Conservation (phyloP, 1,139 yeast genomes). For the Geotrichum macrosporum region DNA sequence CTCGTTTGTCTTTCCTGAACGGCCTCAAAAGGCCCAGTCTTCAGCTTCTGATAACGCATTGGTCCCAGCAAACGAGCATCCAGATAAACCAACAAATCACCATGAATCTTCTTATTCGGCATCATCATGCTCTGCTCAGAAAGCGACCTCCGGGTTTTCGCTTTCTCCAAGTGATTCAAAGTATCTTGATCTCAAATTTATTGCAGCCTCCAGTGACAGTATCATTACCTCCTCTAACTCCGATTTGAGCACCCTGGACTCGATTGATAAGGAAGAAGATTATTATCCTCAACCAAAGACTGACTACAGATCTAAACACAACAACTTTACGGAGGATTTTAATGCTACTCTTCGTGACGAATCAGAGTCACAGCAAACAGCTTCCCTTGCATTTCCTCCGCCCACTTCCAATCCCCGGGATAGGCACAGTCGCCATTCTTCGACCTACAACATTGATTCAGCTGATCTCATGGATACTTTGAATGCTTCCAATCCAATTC, state of each 20-base stretch:
- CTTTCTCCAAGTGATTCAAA: conserved; percentile 10
- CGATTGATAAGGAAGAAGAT: conserved; percentile 7
- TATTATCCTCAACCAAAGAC: conserved; percentile 5
- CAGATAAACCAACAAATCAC: background rate
- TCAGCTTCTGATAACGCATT: conserved; percentile 9
- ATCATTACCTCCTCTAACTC: background rate
- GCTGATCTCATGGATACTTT: conserved; percentile 3
- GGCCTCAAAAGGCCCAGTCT: conserved; percentile 4
- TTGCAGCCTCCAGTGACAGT: background rate
- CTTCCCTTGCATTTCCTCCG: conserved; percentile 5
- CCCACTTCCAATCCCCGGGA: background rate
- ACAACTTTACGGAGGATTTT: conserved; percentile 4
- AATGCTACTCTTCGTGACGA: conserved; percentile 11
- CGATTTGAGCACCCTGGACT: background rate
- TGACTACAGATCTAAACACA: conserved; percentile 2
- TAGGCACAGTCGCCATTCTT: conserved; percentile 13
- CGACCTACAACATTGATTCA: conserved; percentile 9
- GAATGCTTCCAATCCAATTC: conserved; percentile 4
- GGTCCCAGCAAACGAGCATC: background rate
- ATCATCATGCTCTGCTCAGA: background rate
- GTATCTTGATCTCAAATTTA: conserved; percentile 5
- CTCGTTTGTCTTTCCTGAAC: conserved; percentile 16
- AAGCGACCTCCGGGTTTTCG: background rate
- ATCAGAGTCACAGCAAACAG: conserved; percentile 7
- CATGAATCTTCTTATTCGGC: conserved; percentile 4